Percentiles rank a stretch among this genome's conserved stretches.
phyloP scores from a whole-genome alignment of 371 early-diverging fungal genomes.

The Antonospora locustae region DNA sequence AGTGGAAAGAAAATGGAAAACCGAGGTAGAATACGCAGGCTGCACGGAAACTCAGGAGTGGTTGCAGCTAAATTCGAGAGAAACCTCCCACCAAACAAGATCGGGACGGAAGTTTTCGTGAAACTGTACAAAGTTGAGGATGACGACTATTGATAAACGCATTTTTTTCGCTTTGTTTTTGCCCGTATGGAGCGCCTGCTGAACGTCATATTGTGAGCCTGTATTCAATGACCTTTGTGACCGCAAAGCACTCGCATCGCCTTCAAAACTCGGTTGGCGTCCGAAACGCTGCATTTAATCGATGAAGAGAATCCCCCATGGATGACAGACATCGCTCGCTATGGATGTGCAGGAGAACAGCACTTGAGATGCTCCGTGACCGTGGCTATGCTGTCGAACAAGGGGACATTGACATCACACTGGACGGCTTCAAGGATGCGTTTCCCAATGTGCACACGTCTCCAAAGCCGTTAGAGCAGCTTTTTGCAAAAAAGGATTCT shows the following conservation, averaged over 20 bases:
- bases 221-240: too few relatives aligned
- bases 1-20: conserved; percentile 31
- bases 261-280: too few relatives aligned
- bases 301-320: too few relatives aligned
- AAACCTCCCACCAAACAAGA: conserved; percentile 44
- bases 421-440: conserved; percentile 16
- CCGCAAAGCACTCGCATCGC: too few relatives aligned
- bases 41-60: conserved; percentile 53
- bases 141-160: too few relatives aligned
- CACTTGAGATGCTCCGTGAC: conserved; percentile 48
- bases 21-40: conserved; percentile 38
- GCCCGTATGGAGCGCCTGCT: too few relatives aligned
- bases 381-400: conserved; percentile 43
- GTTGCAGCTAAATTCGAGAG: conserved; percentile 51
- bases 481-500: conserved; percentile 14
- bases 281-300: too few relatives aligned
- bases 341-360: conserved; percentile 48
- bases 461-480: conserved; percentile 35
- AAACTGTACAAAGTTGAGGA: conserved; percentile 50
- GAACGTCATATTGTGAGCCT: too few relatives aligned
- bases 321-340: too few relatives aligned
- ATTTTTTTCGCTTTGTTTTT: too few relatives aligned
- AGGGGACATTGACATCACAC: too few relatives aligned
- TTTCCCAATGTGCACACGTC: conserved; percentile 17
- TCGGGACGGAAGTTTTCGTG: conserved; percentile 47